Evolutionary conservation across 2,329 filamentous ascomycete genomes (phyloP).

Genomic region (Cladosporium austrohemisphaericum): DNA sequence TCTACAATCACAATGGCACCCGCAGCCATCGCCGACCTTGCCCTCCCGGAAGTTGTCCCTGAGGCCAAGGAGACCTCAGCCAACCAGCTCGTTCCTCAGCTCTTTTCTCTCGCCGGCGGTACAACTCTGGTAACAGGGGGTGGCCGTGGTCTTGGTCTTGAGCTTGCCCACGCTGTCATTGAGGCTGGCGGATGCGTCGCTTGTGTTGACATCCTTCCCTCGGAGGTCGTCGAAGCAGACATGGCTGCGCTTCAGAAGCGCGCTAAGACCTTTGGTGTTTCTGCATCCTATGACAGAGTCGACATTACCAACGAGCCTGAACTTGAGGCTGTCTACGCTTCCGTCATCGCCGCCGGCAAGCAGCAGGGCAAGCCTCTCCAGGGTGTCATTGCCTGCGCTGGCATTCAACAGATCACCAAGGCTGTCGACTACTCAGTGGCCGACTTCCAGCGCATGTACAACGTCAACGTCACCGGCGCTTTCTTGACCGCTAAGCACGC

Average conservation of each 20-base stretch:
- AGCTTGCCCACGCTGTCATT: slow-evolving; percentile 28
- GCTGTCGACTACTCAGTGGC: slow-evolving; percentile 33
- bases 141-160: slow-evolving; percentile 30
- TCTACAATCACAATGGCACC: slow-evolving; percentile 1
- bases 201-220: slow-evolving; percentile 46
- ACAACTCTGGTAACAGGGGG: slow-evolving; percentile 29
- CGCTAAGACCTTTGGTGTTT: slow-evolving; percentile 56
- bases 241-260: slow-evolving; percentile 51
- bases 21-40: slow-evolving; percentile 8
- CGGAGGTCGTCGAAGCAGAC: slow-evolving; percentile 10
- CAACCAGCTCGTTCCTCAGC: slow-evolving; percentile 9
- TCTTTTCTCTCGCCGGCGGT: slow-evolving; percentile 16
- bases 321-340: slow-evolving; percentile 49
- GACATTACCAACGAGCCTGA: slow-evolving; percentile 69
- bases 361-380: slow-evolving; percentile 62
- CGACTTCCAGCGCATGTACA: slow-evolving; percentile 35
- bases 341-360: slow-evolving; percentile 63
- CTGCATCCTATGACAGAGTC: slow-evolving; percentile 66
- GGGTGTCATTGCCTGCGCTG: slow-evolving; percentile 27
- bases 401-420: slow-evolving; percentile 26
- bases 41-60: slow-evolving; percentile 1
- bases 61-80: slow-evolving; percentile 8
- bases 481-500: slow-evolving; percentile 35
- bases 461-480: slow-evolving; percentile 38
- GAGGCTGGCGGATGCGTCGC: slow-evolving; percentile 48